Percentiles rank a stretch among this genome's conserved stretches.
These are phyloP conservation scores for Epichloe amarillans DNA, from an alignment of 2,329 filamentous ascomycete species.

Conservation along the genomic window DNA sequence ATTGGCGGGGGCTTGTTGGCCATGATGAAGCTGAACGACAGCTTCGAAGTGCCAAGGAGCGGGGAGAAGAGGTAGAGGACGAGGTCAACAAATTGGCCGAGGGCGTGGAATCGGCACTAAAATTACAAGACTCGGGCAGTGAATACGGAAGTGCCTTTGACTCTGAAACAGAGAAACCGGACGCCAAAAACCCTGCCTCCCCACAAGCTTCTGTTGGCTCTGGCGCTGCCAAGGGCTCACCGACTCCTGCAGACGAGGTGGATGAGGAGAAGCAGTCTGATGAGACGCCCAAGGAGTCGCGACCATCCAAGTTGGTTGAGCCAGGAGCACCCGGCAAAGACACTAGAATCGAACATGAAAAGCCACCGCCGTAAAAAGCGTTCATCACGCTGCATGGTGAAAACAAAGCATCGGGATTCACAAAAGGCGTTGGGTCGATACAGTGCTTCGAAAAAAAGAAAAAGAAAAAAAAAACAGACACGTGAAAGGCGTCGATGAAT, in stretches of 20 bases:
- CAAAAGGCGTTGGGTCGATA: too few species aligned
- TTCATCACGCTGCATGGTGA: too few species aligned
- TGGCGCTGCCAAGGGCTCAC: background rate
- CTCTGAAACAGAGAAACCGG: too few species aligned
- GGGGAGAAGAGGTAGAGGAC: conserved; percentile 24
- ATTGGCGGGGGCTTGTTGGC: conserved; percentile 60
- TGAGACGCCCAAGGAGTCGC: background rate
- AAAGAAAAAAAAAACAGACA: too few species aligned
- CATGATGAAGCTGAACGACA: conserved; percentile 42
- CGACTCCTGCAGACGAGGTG: background rate
- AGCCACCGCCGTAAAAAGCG: too few species aligned
- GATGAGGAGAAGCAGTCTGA: background rate
- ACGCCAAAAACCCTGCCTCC: background rate
- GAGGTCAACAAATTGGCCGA: conserved; percentile 29
- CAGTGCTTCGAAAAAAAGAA: too few species aligned
- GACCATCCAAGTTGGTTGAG: background rate
- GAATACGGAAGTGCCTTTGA: background rate
- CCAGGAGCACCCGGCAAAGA: background rate
- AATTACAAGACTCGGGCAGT: conserved; percentile 13
- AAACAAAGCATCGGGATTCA: too few species aligned
- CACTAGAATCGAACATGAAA: too few species aligned
- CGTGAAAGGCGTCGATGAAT: too few species aligned
- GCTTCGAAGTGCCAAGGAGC: conserved; percentile 18
- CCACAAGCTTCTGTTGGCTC: background rate
- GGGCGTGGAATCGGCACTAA: conserved; percentile 21